These are phyloP conservation scores for Petrea volubilis DNA, from an alignment of 257 asterid species.

Conservation along the genomic window DNA sequence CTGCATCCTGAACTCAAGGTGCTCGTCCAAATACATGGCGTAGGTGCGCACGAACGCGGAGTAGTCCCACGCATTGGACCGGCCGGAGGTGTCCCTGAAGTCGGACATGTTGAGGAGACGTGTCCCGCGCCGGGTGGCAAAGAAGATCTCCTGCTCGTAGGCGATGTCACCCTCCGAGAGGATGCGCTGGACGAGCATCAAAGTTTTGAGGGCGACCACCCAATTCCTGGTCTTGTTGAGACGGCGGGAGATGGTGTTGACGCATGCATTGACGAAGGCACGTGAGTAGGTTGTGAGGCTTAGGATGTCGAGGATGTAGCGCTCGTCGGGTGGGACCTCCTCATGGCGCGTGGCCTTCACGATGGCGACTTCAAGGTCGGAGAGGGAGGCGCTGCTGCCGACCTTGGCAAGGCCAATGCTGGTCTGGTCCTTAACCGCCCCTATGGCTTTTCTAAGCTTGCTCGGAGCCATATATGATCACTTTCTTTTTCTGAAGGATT, in stretches of 20 bases:
- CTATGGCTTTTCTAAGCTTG: conserved; percentile 83
- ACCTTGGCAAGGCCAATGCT: conserved; percentile 95
- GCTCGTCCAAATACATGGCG: conserved; percentile 76
- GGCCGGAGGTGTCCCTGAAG: conserved; percentile 67
- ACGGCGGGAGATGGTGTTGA: conserved; percentile 68
- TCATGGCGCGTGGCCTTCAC: conserved; percentile 96
- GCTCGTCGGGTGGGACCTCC: conserved; percentile 92
- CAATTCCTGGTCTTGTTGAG: conserved; percentile 85
- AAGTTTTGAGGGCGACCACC: conserved; percentile 84
- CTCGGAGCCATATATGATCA: conserved; percentile 67
- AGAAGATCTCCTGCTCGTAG: conserved; percentile 87
- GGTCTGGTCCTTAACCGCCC: conserved; percentile 89
- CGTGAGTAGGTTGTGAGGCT: conserved; percentile 77
- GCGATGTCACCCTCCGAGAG: conserved; percentile 72
- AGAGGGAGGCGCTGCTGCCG: conserved; percentile 60
- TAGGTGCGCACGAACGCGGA: conserved; percentile 85
- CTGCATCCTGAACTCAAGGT: conserved; percentile 77
- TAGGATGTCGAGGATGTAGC: conserved; percentile 69
- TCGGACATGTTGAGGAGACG: conserved; percentile 91
- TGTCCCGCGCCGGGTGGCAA: conserved; percentile 85
- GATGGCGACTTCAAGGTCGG: conserved; percentile 92
- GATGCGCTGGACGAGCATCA: conserved; percentile 83
- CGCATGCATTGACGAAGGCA: conserved; percentile 66
- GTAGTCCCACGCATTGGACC: conserved; percentile 76
- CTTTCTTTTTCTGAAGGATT: too few species aligned